Conservation (phyloP, 768 basidiomycete species). For the Amanita phalloides region DNA sequence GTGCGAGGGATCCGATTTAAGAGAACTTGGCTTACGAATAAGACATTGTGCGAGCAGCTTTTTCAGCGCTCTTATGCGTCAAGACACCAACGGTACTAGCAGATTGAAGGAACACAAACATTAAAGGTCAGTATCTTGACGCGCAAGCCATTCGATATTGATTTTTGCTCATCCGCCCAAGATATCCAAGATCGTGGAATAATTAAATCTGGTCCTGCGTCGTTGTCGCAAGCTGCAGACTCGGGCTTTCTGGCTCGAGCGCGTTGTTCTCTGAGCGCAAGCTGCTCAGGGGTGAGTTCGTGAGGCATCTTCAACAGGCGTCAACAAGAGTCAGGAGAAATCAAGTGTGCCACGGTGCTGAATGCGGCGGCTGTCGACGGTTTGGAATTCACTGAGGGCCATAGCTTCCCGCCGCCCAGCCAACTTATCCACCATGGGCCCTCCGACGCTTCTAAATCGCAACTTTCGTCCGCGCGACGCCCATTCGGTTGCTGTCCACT, state of each 20-base stretch:
- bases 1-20: background rate
- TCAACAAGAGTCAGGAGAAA: background rate
- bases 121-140: constrained; percentile 76
- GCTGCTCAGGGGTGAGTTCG: constrained; percentile 37
- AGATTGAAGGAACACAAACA: constrained; percentile 33
- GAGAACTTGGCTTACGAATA: constrained; percentile 46
- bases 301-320: background rate
- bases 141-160: constrained; percentile 14
- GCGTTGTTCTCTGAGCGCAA: constrained; percentile 42
- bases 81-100: background rate
- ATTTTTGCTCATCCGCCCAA: constrained; percentile 12
- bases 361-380: constrained; percentile 26
- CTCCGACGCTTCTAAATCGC: constrained; percentile 9
- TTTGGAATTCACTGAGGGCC: constrained; percentile 13
- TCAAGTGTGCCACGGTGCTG: constrained; percentile 6
- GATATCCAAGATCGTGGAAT: constrained; percentile 31
- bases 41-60: constrained; percentile 73
- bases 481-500: constrained; percentile 11
- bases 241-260: constrained; percentile 26
- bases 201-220: constrained; percentile 16
- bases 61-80: constrained; percentile 1
- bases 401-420: constrained; percentile 8
- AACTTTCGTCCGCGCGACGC: constrained; percentile 20
- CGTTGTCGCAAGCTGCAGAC: constrained; percentile 1
- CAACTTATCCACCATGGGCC: constrained; percentile 6